A percentile compares a stretch with the other conserved stretches of the same genome.
Evolutionary conservation across 1,139 yeast species (phyloP).

Genomic region (Blastobotrys proliferans): DNA sequence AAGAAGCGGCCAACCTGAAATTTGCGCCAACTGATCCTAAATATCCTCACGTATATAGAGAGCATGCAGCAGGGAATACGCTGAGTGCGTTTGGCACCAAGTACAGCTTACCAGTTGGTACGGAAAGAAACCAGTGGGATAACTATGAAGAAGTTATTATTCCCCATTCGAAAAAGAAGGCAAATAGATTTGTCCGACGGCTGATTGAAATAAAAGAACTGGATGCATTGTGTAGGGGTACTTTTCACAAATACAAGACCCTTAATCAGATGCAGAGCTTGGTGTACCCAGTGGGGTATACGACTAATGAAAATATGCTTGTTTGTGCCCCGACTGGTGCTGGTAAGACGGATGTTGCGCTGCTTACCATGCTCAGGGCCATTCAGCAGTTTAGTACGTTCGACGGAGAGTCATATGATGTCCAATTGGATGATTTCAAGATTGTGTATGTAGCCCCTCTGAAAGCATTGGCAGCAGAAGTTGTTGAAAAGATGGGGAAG

Average conservation of each 20-base stretch:
- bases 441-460: constrained; percentile 94
- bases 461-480: constrained; percentile 96
- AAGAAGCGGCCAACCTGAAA: constrained; percentile 46
- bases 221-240: constrained; percentile 76
- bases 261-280: constrained; percentile 89
- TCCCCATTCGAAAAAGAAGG: constrained; percentile 61
- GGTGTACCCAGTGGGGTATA: constrained; percentile 88
- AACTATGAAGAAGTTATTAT: constrained; percentile 78
- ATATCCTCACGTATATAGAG: constrained; percentile 85
- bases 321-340: constrained; percentile 99
- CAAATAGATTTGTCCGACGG: constrained; percentile 45
- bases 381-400: constrained; percentile 60
- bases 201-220: constrained; percentile 58
- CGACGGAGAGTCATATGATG: constrained; percentile 50
- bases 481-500: constrained; percentile 81
- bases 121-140: constrained; percentile 55
- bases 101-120: constrained; percentile 75
- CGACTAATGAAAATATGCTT: constrained; percentile 90
- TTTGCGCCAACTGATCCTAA: constrained; percentile 46
- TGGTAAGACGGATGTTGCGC: constrained; percentile 97
- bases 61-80: constrained; percentile 63
- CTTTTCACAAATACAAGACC: constrained; percentile 72
- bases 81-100: constrained; percentile 77
- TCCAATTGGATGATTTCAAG: constrained; percentile 79
- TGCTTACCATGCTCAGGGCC: constrained; percentile 74